phyloP scores from a whole-genome alignment of 345 rosid genomes.

The Dimocarpus longan region DNA sequence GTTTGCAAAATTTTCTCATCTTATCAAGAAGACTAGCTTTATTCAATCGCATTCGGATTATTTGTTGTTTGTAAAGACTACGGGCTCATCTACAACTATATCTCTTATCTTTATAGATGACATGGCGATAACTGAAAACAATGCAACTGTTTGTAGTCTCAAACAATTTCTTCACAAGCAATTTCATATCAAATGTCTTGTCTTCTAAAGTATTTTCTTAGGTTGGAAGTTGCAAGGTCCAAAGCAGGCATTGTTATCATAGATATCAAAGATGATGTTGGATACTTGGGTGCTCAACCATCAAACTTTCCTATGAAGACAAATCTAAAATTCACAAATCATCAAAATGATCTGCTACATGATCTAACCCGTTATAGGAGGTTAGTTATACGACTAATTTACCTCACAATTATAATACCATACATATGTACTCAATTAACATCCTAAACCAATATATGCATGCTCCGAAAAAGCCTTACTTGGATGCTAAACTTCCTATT shows the following conservation, averaged over 20 bases:
- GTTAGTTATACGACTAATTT: not conserved
- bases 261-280: not conserved
- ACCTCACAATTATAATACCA: too few species aligned
- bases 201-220: not conserved
- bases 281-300: not conserved
- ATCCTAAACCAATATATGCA: too few species aligned
- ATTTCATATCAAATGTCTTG: conserved; percentile 2
- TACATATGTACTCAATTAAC: too few species aligned
- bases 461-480: too few species aligned
- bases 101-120: not conserved
- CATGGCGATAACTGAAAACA: not conserved
- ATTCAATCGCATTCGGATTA: not conserved
- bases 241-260: not conserved
- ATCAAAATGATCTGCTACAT: too few species aligned
- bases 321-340: too few species aligned
- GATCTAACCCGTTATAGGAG: not conserved
- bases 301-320: not conserved
- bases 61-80: not conserved
- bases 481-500: too few species aligned
- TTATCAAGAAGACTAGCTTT: not conserved
- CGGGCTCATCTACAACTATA: not conserved
- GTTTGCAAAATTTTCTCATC: not conserved
- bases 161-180: not conserved
- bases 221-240: not conserved
- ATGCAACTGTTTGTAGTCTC: not conserved